A percentile compares a stretch with the other conserved stretches of the same genome.
phyloP scores from a whole-genome alignment of 306 rosid species.

The Vigna angularis region DNA sequence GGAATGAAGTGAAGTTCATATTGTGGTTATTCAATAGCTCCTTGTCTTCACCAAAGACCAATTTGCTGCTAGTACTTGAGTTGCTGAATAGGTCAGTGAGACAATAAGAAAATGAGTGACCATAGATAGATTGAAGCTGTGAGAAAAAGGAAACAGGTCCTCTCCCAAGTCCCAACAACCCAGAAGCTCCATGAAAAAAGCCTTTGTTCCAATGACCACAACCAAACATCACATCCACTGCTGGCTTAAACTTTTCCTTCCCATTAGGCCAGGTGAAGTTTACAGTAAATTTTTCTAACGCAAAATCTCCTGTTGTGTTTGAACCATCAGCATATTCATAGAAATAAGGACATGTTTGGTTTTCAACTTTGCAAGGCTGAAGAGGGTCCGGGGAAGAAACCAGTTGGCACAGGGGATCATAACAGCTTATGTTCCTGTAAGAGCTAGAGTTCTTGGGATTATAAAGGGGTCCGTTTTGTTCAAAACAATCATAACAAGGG shows the following conservation, averaged over 20 bases:
- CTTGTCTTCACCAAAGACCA: slow-evolving; percentile 71
- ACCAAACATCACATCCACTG: slow-evolving; percentile 76
- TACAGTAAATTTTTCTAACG: slow-evolving; percentile 69
- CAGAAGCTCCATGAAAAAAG: slow-evolving; percentile 77
- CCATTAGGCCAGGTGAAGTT: slow-evolving; percentile 57
- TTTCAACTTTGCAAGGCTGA: slow-evolving; percentile 59
- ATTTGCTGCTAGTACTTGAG: slow-evolving; percentile 63
- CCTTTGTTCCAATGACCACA: slow-evolving; percentile 93
- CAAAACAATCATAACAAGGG: slow-evolving; percentile 80
- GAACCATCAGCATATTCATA: slow-evolving; percentile 84
- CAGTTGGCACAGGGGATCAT: slow-evolving; percentile 57
- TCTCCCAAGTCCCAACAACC: slow-evolving; percentile 76
- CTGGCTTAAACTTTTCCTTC: slow-evolving; percentile 45
- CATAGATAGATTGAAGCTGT: slow-evolving; percentile 73
- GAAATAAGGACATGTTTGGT: slow-evolving; percentile 78
- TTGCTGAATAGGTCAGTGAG: slow-evolving; percentile 72
- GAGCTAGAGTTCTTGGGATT: slow-evolving; percentile 69
- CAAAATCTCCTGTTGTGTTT: slow-evolving; percentile 83
- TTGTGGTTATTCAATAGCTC: slow-evolving; percentile 52
- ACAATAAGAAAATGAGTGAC: slow-evolving; percentile 79
- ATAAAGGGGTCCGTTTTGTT: slow-evolving; percentile 69
- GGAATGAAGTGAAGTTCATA: slow-evolving; percentile 68
- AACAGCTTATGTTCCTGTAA: slow-evolving; percentile 61
- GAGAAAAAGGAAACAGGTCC: slow-evolving; percentile 79
- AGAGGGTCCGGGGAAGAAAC: slow-evolving; percentile 73